Base-by-base conservation (phyloP, 345 rosid species). In the Bruguiera parviflora region DNA sequence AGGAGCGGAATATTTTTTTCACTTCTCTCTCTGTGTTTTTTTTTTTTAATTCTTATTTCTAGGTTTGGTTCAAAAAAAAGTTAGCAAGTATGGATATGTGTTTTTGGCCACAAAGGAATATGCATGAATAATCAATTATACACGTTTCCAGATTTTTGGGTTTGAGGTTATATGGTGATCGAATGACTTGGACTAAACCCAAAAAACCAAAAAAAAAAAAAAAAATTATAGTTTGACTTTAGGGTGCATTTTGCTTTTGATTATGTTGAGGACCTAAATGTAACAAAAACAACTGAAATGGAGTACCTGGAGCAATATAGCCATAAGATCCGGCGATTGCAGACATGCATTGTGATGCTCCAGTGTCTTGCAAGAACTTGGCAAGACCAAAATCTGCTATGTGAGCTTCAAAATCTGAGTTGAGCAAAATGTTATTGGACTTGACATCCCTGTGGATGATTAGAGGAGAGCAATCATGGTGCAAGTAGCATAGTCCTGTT, bases 301-400 rank as follows among this genome's bases (percentile, higher is more conserved):
- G 49, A 13, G 5, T 80, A 89, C 91, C 89, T 22, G 95, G 95
- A 61, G 95, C 89, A 58, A 89, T 89, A 77, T 89, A 87, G 75
- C 95, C 95, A 58, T 89, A 89, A 66, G 89, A 85, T 2, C 95
- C 89, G 0, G 95, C 91, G 25, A 89, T 83, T 7, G 87, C 91
- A 0, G 95, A 89, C 95, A 89, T 89, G 70, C 91, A 86, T 76
- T 87, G 84, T 7, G 91, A 83, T 8, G 81, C 78, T 6, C 87
- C 91, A 0, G 84, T 76, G 22, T 85, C 86, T 11, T 64, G 64
- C 64, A 89, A 53, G 84, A 89, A 89, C 68, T 89, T 89, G 52
- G 95, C 91, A 1, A 89, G 81, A 11, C 95, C 95, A 7, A 89
- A 89, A 61, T 89, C 91, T 0, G 95, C 95, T 0, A 87, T 86